Evolutionary conservation across 352 stramenopile genomes (phyloP).

Genomic region (Globisporangium solare): DNA sequence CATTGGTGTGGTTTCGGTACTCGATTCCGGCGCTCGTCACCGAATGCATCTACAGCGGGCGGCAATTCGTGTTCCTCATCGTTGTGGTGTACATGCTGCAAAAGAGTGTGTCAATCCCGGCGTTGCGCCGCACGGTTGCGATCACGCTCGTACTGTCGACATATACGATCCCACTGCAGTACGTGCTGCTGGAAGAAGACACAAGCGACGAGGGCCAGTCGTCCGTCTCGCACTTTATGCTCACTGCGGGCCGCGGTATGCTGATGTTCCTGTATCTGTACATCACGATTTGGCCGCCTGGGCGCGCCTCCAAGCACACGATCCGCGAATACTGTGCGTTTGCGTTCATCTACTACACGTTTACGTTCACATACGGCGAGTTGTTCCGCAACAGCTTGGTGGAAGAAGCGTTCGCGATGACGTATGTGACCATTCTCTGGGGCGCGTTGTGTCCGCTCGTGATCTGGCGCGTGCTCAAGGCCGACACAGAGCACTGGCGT

Average conservation of each 20-base stretch:
- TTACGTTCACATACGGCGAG: conserved; percentile 12
- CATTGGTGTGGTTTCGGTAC: conserved; percentile 24
- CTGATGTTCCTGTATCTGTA: conserved; percentile 33
- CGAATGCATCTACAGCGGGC: conserved; percentile 36
- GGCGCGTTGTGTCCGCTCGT: conserved; percentile 23
- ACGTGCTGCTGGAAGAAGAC: conserved; percentile 9
- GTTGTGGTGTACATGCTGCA: conserved; percentile 47
- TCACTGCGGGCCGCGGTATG: conserved; percentile 6
- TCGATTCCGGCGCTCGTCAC: conserved; percentile 24
- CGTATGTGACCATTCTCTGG: conserved; percentile 19
- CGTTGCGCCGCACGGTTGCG: conserved; percentile 31
- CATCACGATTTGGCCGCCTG: conserved; percentile 31
- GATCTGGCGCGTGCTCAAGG: conserved; percentile 70
- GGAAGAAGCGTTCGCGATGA: conserved; percentile 16
- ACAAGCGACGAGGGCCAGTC: neutral
- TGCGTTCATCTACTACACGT: conserved; percentile 25
- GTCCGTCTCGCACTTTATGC: conserved; percentile 7
- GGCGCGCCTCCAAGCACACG: conserved; percentile 34
- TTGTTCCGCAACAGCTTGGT: conserved; percentile 16
- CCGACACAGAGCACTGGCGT: conserved; percentile 72
- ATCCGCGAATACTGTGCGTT: conserved; percentile 45
- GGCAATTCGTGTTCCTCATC: conserved; percentile 55
- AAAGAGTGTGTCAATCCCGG: conserved; percentile 59
- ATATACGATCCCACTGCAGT: conserved; percentile 43
- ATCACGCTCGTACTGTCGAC: conserved; percentile 37